phyloP scores from a whole-genome alignment of 1,139 yeast species.

The Lodderomyces elongisporus region DNA sequence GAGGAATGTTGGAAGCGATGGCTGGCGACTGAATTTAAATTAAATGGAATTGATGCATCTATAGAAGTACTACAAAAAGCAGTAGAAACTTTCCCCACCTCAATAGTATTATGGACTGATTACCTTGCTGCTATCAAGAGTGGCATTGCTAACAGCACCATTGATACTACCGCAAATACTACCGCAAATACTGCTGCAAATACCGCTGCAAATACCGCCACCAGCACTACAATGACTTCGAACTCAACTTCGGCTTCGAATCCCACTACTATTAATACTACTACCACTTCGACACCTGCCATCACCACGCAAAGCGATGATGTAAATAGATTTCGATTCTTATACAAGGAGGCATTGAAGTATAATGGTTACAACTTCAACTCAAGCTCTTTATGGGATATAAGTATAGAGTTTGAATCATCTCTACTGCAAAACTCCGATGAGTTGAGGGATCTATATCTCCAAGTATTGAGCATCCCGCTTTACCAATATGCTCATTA shows the following conservation, averaged over 20 bases:
- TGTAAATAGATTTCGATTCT: slow-evolving; percentile 22
- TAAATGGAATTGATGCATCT: slow-evolving; percentile 50
- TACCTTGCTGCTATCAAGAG: slow-evolving; percentile 49
- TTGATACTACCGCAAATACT: too few relatives aligned
- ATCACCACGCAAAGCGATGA: slow-evolving; percentile 14
- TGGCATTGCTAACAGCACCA: too few relatives aligned
- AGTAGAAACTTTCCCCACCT: slow-evolving; percentile 47
- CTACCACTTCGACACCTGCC: too few relatives aligned
- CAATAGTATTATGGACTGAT: slow-evolving; percentile 65
- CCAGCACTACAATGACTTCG: too few relatives aligned
- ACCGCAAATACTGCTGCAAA: background rate
- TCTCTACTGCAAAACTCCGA: slow-evolving; percentile 16
- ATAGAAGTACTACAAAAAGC: slow-evolving; percentile 43
- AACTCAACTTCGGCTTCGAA: too few relatives aligned
- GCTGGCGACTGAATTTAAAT: slow-evolving; percentile 48
- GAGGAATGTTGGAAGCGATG: slow-evolving; percentile 60
- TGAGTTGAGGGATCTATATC: slow-evolving; percentile 33
- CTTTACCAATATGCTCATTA: slow-evolving; percentile 68
- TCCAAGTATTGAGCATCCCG: slow-evolving; percentile 48
- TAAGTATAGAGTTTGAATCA: slow-evolving; percentile 46
- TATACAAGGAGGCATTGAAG: slow-evolving; percentile 36
- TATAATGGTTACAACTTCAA: slow-evolving; percentile 53
- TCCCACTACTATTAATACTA: too few relatives aligned
- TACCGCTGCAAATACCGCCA: background rate
- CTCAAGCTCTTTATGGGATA: slow-evolving; percentile 65